Percentiles rank a stretch among this genome's conserved stretches.
phyloP scores from a whole-genome alignment of 2,329 filamentous ascomycete genomes.

The Kalaharituber pfeilii region DNA sequence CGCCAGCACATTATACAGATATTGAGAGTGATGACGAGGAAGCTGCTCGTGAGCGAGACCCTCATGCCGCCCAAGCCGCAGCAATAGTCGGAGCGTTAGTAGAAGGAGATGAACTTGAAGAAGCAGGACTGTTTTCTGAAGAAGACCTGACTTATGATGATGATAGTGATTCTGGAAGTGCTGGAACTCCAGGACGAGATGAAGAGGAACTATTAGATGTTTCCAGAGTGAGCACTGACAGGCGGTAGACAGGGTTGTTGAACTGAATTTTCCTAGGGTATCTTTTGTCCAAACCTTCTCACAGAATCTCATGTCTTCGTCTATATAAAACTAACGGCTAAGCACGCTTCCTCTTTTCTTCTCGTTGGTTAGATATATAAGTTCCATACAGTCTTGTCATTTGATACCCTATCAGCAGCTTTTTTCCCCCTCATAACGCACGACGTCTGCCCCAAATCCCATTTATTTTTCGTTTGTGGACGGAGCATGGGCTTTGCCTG shows the following conservation, averaged over 20 bases:
- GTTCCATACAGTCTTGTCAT: no score
- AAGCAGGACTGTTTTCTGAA: constrained; percentile 14
- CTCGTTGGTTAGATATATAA: no score
- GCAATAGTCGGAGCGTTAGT: constrained; percentile 14
- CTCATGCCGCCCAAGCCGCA: constrained; percentile 14
- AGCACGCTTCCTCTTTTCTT: no score
- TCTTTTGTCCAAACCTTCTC: no score
- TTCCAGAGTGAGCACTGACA: constrained; percentile 11
- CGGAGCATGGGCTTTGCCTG: no score
- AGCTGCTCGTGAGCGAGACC: constrained; percentile 13
- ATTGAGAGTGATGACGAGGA: constrained; percentile 4
- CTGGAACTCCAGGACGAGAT: constrained; percentile 4
- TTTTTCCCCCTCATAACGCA: no score
- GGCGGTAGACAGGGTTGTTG: not conserved
- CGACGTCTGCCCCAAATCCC: no score
- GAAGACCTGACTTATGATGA: constrained; percentile 7
- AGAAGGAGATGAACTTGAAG: constrained; percentile 14
- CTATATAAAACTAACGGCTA: no score
- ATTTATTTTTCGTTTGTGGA: no score
- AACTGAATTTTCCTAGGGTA: not conserved
- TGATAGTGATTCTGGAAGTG: constrained; percentile 4
- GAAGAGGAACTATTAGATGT: constrained; percentile 6
- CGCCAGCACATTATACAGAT: not conserved
- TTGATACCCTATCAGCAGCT: no score
- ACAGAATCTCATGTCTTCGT: no score